Base-by-base conservation (phyloP, 305 asterid genomes). In the Solanum hybrid region DNA sequence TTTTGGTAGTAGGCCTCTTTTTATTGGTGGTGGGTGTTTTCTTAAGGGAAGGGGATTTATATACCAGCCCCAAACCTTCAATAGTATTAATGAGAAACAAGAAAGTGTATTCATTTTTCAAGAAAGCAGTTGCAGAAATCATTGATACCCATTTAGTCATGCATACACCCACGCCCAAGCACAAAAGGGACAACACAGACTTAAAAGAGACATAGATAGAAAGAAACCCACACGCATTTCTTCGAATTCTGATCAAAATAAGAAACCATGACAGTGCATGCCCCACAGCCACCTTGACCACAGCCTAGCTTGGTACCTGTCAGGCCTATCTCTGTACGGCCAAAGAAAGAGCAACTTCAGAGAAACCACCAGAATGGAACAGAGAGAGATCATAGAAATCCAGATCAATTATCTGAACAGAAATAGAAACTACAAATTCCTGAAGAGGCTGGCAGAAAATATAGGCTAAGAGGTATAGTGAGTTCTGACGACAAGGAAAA, bases 231-330 rank as follows among this genome's bases (percentile, higher is more conserved):
- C 85, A 78, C 51, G 6, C 97, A 93, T 96, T 94, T 96, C 96
- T 92, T 94, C 51, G 86, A 90, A 89, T 88, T 95, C 78, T 81
- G 98, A 91, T 97, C 99, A 90, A 92, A 91, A 94, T 93, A 94
- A 92, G 99, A 97, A 90, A 97, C 89, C 99, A 97, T 97, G 88
- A 97, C 99, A 56, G 99, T 97, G 94, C 99, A 97, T 24, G 99
- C 99, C 89, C 99, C 99, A 88, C 99, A 97, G 81, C 99, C 99
- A 92, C 99, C 99, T 94, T 97, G 99, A 38, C 99, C 99, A 79
- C 99, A 96, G 37, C 99, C 98, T 89, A 96, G 98, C 94, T 97
- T 97, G 40, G 99, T 95, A 84, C 99, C 99, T 34, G 98, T 95
- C 91, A 97, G 94, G 90, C 98, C 99, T 40, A 92, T 90, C 91